Evolutionary conservation across 2,329 filamentous ascomycete species (phyloP), one percentile per base, ranked within the genome.

Genomic region (Eutypella sp.): DNA sequence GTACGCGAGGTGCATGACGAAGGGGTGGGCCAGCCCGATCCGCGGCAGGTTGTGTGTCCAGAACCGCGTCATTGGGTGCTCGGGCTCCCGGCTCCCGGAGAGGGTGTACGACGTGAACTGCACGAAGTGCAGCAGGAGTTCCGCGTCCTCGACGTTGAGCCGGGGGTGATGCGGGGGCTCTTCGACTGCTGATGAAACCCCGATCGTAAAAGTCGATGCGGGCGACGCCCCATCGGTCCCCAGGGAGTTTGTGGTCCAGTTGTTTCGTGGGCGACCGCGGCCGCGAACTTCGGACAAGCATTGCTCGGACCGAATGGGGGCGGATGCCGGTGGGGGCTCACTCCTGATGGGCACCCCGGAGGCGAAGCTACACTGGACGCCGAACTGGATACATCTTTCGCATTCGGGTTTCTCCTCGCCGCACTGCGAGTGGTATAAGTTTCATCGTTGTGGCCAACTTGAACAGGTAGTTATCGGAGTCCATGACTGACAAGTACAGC

Each of bases 321-420:
- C 42, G 39, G 29, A n/a, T n/a, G n/a, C 18, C 5, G 39, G 10
- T 15, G 31, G 9, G 15, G 22, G 18, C 20, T 20, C 34, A 15
- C 18, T 37, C 34, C 15, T 38, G n/a, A 37, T 34, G n/a, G 27
- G 4, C 13, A 15, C 16, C 7, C 44, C 42, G 51, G 57, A 18
- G 56, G 18, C 34, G 34, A 59, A 62, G 41, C 59, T 57, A 45
- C 60, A 63, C 18, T 55, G 52, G 23, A 62, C 56, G 37, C 57
- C 57, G 46, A 63, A 63, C 38, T 57, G 61, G 23, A 61, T 49
- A 51, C 61, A 64, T 51, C 62, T 64, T 40, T 53, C 52, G 46
- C 61, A 64, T 20, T 57, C 52, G 13, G 61, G 61, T 48, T 60
- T 62, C 29, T 60, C 56, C 50, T 64, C 61, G 48, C 62, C 58